Conservation (phyloP, 352 stramenopile genomes). For the Phytophthora multivora region DNA sequence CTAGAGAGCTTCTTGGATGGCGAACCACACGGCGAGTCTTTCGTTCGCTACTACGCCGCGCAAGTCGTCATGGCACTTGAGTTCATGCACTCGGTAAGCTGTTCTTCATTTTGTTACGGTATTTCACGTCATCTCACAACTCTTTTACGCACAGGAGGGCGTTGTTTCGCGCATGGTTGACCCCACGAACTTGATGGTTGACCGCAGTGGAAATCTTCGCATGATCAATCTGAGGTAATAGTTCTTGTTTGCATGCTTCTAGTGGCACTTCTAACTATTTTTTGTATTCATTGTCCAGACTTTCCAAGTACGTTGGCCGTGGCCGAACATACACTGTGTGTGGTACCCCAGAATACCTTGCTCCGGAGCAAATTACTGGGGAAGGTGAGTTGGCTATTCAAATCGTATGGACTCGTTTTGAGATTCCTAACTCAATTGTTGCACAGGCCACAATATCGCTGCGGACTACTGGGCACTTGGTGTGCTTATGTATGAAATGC, state of each 20-base stretch:
- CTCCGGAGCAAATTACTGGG: slow-evolving; percentile 87
- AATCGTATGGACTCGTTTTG: no score
- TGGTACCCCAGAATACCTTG: slow-evolving; percentile 84
- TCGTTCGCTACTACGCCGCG: slow-evolving; percentile 86
- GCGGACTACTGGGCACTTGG: slow-evolving; percentile 94
- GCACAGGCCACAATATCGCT: slow-evolving; percentile 77
- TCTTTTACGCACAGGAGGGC: slow-evolving; percentile 51
- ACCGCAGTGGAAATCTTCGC: slow-evolving; percentile 80
- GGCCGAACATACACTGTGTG: slow-evolving; percentile 88
- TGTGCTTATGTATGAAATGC: slow-evolving; percentile 94
- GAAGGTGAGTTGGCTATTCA: slow-evolving; percentile 51
- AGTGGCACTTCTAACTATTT: neutral
- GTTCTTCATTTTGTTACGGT: neutral
- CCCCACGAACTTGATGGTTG: slow-evolving; percentile 81
- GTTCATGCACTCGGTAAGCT: slow-evolving; percentile 75
- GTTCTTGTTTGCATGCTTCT: neutral
- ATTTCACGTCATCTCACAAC: slow-evolving; percentile 4
- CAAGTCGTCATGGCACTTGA: slow-evolving; percentile 84
- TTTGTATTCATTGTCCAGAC: slow-evolving; percentile 32
- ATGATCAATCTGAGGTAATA: slow-evolving; percentile 82
- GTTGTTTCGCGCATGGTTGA: slow-evolving; percentile 82
- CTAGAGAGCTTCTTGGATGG: slow-evolving; percentile 79
- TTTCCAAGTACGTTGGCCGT: slow-evolving; percentile 87
- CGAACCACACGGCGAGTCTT: slow-evolving; percentile 73
- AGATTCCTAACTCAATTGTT: neutral